Evolutionary conservation across 2,329 filamentous ascomycete species (phyloP), one percentile per base, ranked within the genome.

Genomic region (Nigrospora oryzae): DNA sequence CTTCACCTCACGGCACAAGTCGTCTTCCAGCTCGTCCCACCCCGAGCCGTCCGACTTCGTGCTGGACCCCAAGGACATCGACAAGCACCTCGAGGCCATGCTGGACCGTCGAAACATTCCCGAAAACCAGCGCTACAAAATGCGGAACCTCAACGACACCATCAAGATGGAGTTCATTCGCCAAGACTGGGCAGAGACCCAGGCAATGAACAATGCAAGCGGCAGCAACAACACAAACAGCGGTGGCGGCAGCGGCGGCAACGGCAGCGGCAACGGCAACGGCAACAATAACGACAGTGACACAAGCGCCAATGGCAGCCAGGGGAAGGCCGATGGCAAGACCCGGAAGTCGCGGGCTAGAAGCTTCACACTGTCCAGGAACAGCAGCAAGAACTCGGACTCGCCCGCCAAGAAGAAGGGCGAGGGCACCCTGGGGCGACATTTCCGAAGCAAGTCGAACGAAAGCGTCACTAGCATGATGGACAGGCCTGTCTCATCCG

Each of bases 101-200:
- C 62, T 95, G 64, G 89, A 95, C 61, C 82, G 90, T 15, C 79
- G 91, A 51, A 95, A 97, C 57, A 95, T 97, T 44, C 90, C 91
- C 3, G 87, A 94, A 58, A 86, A 95, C 51, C 89, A 95, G 73
- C 78, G 91, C 45, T 89, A 91, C 63, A 94, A 94, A 68, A 96
- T 98, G 89, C 80, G 91, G 38, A 90, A 83, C 46, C 71, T 98
- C 48, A 89, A 87, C 50, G 77, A 88, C 52, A 85, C 86, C 33
- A 90, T 97, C 69, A 98, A 98, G 67, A 87, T 89, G 60, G 90
- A 97, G 59, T 94, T 98, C 56, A 89, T 97, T 56, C 83, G 84
- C 43, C 90, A 95, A 62, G 87, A 96, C 61, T 88, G 86, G 73
- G 80, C 79, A 7, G 84, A 85, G 61, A 82, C 75, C 64, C 32